phyloP scores from a whole-genome alignment of 2,329 filamentous ascomycete species.

The Aspergillus aculeatus region DNA sequence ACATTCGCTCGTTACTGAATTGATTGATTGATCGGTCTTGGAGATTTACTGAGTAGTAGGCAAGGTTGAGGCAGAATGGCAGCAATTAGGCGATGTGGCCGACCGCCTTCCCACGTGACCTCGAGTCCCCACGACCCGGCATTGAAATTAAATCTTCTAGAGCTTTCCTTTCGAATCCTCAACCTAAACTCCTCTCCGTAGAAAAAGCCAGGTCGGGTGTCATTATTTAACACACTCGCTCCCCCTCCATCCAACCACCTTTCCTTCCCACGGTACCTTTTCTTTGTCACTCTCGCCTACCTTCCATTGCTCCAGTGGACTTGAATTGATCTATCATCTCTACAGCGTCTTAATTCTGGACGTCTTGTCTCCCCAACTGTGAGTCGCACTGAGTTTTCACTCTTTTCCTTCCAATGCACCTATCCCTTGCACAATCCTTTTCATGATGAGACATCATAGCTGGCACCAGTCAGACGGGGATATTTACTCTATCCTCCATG shows the following conservation, averaged over 20 bases:
- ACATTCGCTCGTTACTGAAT: constrained; percentile 19
- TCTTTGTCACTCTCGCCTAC: constrained; percentile 9
- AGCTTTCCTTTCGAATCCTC: constrained; percentile 37
- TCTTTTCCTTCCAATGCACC: not conserved
- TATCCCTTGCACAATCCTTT: constrained; percentile 12
- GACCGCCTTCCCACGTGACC: not conserved
- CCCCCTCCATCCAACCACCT: constrained; percentile 3
- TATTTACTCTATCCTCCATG: constrained; percentile 55
- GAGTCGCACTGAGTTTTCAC: constrained; percentile 14
- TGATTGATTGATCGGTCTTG: not conserved
- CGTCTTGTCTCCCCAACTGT: constrained; percentile 18
- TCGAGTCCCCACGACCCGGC: not conserved
- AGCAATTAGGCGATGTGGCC: not conserved
- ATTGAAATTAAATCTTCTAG: constrained; percentile 31
- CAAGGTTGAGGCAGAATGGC: too few relatives aligned
- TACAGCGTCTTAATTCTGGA: constrained; percentile 16
- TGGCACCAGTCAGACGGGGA: constrained; percentile 68
- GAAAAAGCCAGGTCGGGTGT: not conserved
- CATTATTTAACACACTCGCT: constrained; percentile 12
- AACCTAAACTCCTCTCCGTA: constrained; percentile 11
- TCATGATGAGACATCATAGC: constrained; percentile 60
- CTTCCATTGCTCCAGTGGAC: constrained; percentile 11
- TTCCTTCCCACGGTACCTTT: constrained; percentile 16
- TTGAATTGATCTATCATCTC: constrained; percentile 23
- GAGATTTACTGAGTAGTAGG: too few relatives aligned